Conservation (phyloP, 495 filamentous ascomycete genomes). For the Penicillium verhagenii region DNA sequence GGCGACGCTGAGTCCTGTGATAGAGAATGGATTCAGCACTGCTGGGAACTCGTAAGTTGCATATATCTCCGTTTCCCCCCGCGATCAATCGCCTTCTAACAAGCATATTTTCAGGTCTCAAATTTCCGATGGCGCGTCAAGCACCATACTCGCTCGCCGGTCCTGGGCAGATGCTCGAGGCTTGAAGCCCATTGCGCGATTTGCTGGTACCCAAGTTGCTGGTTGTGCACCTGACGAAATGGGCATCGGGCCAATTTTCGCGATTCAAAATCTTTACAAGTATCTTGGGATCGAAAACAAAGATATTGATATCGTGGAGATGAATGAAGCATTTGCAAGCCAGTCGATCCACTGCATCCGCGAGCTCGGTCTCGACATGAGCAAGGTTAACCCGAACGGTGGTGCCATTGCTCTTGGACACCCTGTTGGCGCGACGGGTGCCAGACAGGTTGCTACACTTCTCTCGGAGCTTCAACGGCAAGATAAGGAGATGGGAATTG, state of each 20-base stretch:
- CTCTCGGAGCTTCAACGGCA: slow-evolving; percentile 65
- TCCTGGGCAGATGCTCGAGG: slow-evolving; percentile 74
- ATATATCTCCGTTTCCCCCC: not conserved
- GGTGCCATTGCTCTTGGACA: slow-evolving; percentile 93
- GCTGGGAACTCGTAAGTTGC: slow-evolving; percentile 69
- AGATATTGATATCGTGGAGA: slow-evolving; percentile 88
- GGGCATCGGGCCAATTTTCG: slow-evolving; percentile 84
- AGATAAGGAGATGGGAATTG: slow-evolving; percentile 64
- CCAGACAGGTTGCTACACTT: slow-evolving; percentile 74
- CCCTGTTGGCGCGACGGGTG: slow-evolving; percentile 86
- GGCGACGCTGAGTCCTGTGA: slow-evolving; percentile 79
- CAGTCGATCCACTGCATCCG: slow-evolving; percentile 81
- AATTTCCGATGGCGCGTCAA: slow-evolving; percentile 84
- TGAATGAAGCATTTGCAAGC: slow-evolving; percentile 93
- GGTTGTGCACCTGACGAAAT: slow-evolving; percentile 89
- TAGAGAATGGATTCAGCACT: slow-evolving; percentile 73
- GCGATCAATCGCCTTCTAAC: no score
- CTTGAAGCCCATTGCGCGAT: slow-evolving; percentile 68
- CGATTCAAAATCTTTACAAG: slow-evolving; percentile 75
- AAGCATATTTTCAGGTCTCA: no score
- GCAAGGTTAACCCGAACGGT: slow-evolving; percentile 83
- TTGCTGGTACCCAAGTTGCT: slow-evolving; percentile 68
- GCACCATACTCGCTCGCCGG: slow-evolving; percentile 77
- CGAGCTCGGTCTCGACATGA: slow-evolving; percentile 65
- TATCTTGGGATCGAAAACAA: slow-evolving; percentile 59